Evolutionary conservation across 2,329 filamentous ascomycete genomes (phyloP).

Genomic region (Clarireedia hainanense): DNA sequence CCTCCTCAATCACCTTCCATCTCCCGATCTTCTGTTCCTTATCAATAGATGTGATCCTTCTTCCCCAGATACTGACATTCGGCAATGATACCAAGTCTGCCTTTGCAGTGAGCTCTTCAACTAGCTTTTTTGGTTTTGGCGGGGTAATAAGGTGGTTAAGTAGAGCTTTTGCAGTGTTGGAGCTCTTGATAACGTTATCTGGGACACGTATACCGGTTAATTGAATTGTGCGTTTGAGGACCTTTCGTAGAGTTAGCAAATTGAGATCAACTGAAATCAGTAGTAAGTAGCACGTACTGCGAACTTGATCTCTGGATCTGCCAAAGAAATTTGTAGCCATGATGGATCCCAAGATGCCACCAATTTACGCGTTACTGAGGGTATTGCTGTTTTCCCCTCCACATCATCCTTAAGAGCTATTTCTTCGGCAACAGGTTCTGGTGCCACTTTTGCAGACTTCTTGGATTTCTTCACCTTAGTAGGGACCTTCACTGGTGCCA

Average conservation of each 20-base stretch:
- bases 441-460: constrained; percentile 15
- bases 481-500: not conserved
- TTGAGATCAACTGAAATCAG: not conserved
- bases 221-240: constrained; percentile 73
- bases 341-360: constrained; percentile 41
- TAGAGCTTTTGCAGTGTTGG: constrained; percentile 46
- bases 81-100: constrained; percentile 44
- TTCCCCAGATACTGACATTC: constrained; percentile 63
- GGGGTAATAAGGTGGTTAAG: constrained; percentile 45
- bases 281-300: constrained; percentile 46
- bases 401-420: constrained; percentile 6
- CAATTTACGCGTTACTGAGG: not conserved
- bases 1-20: constrained; percentile 72
- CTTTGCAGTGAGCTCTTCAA: constrained; percentile 44
- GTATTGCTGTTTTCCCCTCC: constrained; percentile 1
- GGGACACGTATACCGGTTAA: constrained; percentile 70
- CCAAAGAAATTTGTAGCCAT: constrained; percentile 52
- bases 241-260: constrained; percentile 39
- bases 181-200: constrained; percentile 56
- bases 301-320: constrained; percentile 58
- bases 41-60: constrained; percentile 62
- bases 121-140: constrained; percentile 54
- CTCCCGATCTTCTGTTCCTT: constrained; percentile 64
- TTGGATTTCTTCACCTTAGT: constrained; percentile 10
- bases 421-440: constrained; percentile 25